These are phyloP conservation scores for Fusarium transvaalense DNA, from an alignment of 2,329 filamentous ascomycete genomes.

Conservation along the genomic window DNA sequence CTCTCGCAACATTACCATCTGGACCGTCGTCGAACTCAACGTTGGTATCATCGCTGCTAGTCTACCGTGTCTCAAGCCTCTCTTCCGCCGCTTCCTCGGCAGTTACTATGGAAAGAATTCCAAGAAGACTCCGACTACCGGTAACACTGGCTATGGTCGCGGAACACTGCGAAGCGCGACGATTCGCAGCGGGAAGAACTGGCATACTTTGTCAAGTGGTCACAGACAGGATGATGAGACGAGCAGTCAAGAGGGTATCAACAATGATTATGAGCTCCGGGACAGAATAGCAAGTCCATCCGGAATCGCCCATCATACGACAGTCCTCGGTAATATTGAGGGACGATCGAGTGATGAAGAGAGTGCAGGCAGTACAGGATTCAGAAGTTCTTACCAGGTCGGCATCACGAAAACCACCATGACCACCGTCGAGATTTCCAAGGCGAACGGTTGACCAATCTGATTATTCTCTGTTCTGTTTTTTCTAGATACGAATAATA, in stretches of 20 bases:
- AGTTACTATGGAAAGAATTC: slow-evolving; percentile 50
- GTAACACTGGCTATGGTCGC: slow-evolving; percentile 43
- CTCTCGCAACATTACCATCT: slow-evolving; percentile 61
- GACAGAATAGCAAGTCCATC: slow-evolving; percentile 32
- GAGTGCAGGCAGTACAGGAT: slow-evolving; percentile 24
- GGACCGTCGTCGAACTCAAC: slow-evolving; percentile 57
- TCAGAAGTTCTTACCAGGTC: slow-evolving; percentile 2
- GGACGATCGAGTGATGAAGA: slow-evolving; percentile 48
- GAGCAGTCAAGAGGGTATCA: slow-evolving; percentile 50
- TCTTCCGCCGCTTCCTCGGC: slow-evolving; percentile 52
- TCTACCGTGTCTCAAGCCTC: slow-evolving; percentile 53
- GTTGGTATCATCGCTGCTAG: slow-evolving; percentile 55
- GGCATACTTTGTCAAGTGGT: slow-evolving; percentile 44
- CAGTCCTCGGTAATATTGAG: slow-evolving; percentile 40
- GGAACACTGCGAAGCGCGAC: slow-evolving; percentile 45
- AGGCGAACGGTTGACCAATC: not conserved
- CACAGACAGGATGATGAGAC: slow-evolving; percentile 43
- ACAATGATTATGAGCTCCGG: slow-evolving; percentile 48
- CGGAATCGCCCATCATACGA: slow-evolving; percentile 32
- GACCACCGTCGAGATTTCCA: slow-evolving; percentile 45
- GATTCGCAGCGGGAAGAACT: slow-evolving; percentile 41
- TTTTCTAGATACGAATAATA: not conserved
- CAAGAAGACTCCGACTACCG: slow-evolving; percentile 45
- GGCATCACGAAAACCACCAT: slow-evolving; percentile 50
- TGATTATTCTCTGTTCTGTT: not conserved